Evolutionary conservation across 2,329 filamentous ascomycete genomes (phyloP), one percentile per base, ranked within the genome.

Genomic region (Monosporascus sp.): DNA sequence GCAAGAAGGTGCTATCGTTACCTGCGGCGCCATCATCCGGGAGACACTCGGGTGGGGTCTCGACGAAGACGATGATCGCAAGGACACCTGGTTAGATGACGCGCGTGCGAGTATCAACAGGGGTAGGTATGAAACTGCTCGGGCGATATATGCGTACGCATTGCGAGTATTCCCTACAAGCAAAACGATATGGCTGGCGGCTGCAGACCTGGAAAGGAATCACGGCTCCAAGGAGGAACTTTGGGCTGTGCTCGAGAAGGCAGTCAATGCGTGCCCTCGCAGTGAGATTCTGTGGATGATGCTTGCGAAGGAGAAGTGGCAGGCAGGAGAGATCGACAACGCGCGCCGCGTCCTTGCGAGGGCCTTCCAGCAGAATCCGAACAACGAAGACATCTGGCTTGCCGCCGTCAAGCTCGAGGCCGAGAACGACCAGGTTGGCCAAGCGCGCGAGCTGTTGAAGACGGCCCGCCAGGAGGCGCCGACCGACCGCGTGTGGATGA

Each of bases 321-420:
- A 94, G 65, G 83, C 88, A 2, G 91, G 91, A 48, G 87, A 96
- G 63, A 85, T 96, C 45, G 87, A 96, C 66, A 90, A 90, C 57
- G 92, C 94, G 14, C 83, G 94, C 52, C 79, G 85, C 56, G 91
- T 97, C 1, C 82, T 99, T 17, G 93, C 85, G 27, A 84, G 87
- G 57, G 94, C 93, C 5, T 99, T 99, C 77, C 87, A 93, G 62
- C 90, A 96, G 68, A 95, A 97, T 63, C 90, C 90, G 1, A 92
- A 95, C 69, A 97, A 96, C 72, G 94, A 99, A 70, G 91, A 97
- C 68, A 97, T 99, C 60, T 99, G 94, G 88, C 85, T 97, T 47
- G 89, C 92, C 17, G 94, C 94, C 46, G 94, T 99, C 59, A 96
- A 97, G 70, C 83, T 99, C 31, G 94, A 99, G 72, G 90, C 94